These are phyloP conservation scores for Acer yangbiense DNA, from an alignment of 345 rosid species.

Conservation along the genomic window DNA sequence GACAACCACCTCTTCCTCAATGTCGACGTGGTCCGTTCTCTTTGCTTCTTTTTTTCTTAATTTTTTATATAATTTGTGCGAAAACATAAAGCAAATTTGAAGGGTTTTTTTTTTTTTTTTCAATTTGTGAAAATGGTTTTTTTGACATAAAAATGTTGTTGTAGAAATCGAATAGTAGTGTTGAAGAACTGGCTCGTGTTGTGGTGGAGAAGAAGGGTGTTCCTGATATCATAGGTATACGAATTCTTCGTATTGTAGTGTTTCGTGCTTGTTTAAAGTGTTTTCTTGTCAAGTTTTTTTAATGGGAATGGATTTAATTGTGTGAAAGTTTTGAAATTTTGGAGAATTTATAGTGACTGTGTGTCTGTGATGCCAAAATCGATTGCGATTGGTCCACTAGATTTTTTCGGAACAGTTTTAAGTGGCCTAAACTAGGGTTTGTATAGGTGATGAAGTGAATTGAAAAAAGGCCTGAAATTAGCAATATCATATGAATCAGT, in stretches of 20 bases:
- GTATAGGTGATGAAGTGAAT: neutral
- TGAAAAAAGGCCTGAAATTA: neutral
- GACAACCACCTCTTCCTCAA: constrained; percentile 69
- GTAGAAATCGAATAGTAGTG: constrained; percentile 71
- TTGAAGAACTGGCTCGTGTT: constrained; percentile 68
- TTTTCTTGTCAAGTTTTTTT: neutral
- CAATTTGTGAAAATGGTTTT: no score
- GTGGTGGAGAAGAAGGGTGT: constrained; percentile 81
- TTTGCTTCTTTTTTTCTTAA: neutral
- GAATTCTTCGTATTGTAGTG: neutral
- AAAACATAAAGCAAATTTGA: neutral
- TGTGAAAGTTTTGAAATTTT: neutral
- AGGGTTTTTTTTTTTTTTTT: no score
- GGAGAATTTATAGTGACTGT: neutral
- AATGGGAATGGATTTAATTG: neutral
- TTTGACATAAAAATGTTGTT: neutral
- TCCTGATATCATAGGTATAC: constrained; percentile 83
- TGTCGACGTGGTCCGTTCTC: constrained; percentile 63
- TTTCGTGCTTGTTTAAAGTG: neutral
- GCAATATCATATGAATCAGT: neutral
- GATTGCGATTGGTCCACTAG: neutral
- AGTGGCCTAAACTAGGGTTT: neutral
- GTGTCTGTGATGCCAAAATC: neutral
- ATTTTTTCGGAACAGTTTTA: neutral
- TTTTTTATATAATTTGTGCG: neutral